Base-by-base conservation (phyloP, 345 rosid genomes). In the Orychophragmus violaceus region DNA sequence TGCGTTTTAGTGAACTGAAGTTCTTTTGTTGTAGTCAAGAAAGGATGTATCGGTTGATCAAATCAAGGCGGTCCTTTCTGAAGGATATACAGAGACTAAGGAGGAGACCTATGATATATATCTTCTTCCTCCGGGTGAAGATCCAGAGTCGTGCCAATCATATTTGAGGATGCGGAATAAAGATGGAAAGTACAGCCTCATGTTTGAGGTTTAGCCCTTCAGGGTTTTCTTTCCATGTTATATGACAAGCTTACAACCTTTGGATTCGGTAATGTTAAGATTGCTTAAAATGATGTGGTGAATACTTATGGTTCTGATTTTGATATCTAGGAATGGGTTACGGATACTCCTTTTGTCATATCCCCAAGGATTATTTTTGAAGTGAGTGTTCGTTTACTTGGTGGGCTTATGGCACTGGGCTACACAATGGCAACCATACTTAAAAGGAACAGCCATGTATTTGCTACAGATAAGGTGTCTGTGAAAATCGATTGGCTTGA, bases 101-200 rank as follows among this genome's bases (percentile, higher is more conserved):
- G 99, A 95, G 83, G 88, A 95, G 83, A 91, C 81, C 2, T 95
- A 91, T 76, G 99, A 95, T 65, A 95, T 95, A 71, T 91, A 95
- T 80, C 96, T 95, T 67, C 83, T 95, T 62, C 99, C 99, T 58
- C 99, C 97, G 3, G 99, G 97, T 69, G 99, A 95, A 86, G 97
- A 95, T 83, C 89, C 87, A 36, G 95, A 91, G 79, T 75, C 97
- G 30, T 95, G 99, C 63, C 97, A 95, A 59, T 95, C 99, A 32
- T 95, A 95, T 77, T 68, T 91, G 74, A 88, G 99, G 80, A 95
- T 95, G 97, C 83, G 97, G 76, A 95, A 95, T 64, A 95, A 89
- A 84, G 97, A 95, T 66, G 99, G 97, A 78, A 91, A 89, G 79
- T 95, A 95, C 71, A 91, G 85, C 77, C 99, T 95, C 70, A 95